These are phyloP conservation scores for Scheffersomyces ergatensis DNA, from an alignment of 805 yeast species.

Conservation along the genomic window DNA sequence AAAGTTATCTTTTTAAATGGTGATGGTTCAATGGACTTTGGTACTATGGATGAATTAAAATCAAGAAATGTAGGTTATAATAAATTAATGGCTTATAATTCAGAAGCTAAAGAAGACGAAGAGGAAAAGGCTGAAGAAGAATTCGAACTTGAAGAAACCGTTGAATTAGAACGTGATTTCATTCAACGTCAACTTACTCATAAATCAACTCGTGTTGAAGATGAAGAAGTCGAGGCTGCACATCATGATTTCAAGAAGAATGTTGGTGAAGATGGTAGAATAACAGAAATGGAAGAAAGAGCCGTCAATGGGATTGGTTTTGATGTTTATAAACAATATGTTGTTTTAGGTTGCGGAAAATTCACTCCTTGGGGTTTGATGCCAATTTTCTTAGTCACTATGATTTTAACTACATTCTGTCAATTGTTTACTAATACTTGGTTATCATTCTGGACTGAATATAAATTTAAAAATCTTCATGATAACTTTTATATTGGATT, in stretches of 20 bases:
- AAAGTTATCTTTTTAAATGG: constrained; percentile 28
- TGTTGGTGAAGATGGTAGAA: constrained; percentile 17
- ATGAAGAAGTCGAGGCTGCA: constrained; percentile 34
- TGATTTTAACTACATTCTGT: constrained; percentile 45
- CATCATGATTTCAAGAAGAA: constrained; percentile 29
- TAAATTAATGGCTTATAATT: constrained; percentile 25
- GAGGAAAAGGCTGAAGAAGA: constrained; percentile 11
- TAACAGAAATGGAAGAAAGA: constrained; percentile 50
- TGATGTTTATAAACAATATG: constrained; percentile 49
- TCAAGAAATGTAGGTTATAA: constrained; percentile 22
- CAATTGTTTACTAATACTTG: constrained; percentile 66
- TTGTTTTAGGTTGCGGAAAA: constrained; percentile 55
- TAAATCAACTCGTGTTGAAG: constrained; percentile 7
- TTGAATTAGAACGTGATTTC: constrained; percentile 13
- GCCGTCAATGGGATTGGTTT: constrained; percentile 55
- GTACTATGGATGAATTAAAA: constrained; percentile 24
- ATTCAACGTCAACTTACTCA: constrained; percentile 12
- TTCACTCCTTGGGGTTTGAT: constrained; percentile 24
- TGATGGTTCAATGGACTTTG: constrained; percentile 28
- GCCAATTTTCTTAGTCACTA: constrained; percentile 16
- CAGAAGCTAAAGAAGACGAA: constrained; percentile 14
- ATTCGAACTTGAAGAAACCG: constrained; percentile 9
- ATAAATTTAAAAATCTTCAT: constrained; percentile 45
- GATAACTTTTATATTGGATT: constrained; percentile 70
- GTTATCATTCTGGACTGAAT: constrained; percentile 78